Base-by-base conservation (phyloP, 2,329 filamentous ascomycete species). In the Albophoma yamanashiensis region DNA sequence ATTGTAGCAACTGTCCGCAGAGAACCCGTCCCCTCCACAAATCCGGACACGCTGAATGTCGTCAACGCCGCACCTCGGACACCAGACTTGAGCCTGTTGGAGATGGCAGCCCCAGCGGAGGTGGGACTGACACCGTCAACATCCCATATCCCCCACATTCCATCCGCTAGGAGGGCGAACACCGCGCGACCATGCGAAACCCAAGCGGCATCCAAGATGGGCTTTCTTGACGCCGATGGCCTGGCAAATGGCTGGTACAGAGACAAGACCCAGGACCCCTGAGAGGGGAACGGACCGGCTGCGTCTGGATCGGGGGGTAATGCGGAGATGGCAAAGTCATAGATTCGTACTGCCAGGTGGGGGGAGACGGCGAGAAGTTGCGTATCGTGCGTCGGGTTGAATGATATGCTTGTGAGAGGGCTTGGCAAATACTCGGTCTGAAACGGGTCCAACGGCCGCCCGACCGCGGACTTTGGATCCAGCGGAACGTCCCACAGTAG, bases 111-210 rank as follows among this genome's bases (percentile, higher is more conserved):
- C 56, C 76, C 70, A 14, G 72, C 62, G 15, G 68, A 66, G 42
- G 77, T 69, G 1, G 82, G 81, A 45, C 80, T 80, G 38, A 77
- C 77, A 9, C 83, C 82, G 62, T 87, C 82, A 53, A 88, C 77
- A 65, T 88, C 85, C 85, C 85, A 88, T 40, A 88, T 81, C 17
- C 83, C 85, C 85, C 85, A 88, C 68, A 85, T 84, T 8, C 85
- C 85, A 64, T 88, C 85, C 1, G 81, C 80, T 4, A 87, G 73
- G 2, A 88, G 74, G 1, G 78, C 76, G 47, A 88, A 72, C 36
- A 88, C 74, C 6, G 85, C 84, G 55, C 81, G 78, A 12, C 85
- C 85, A 61, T 81, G 79, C 2, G 79, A 75, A 56, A 87, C 79
- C 85, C 85, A 88, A 6, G 80, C 78, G 1, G 85, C 82, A 56